Conservation (phyloP, 2,329 filamentous ascomycete genomes). For the Diaporthe caulivora region DNA sequence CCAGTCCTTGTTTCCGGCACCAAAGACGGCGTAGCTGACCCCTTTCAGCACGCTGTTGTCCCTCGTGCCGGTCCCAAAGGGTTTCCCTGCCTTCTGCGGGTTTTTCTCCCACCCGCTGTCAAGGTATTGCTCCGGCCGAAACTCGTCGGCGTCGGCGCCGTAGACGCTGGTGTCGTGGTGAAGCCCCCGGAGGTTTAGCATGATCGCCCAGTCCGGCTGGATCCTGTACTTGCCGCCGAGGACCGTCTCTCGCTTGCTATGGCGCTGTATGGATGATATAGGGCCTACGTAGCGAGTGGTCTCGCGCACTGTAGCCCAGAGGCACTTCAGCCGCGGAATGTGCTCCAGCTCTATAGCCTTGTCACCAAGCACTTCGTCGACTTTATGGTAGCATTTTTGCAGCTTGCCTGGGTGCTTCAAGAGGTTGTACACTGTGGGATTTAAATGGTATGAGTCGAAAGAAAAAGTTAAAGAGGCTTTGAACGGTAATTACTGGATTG, state of each 20-base stretch:
- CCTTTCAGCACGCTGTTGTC: slow-evolving; percentile 56
- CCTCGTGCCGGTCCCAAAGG: slow-evolving; percentile 58
- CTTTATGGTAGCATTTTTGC: slow-evolving; percentile 42
- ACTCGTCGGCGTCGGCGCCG: slow-evolving; percentile 40
- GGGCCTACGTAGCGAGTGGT: slow-evolving; percentile 40
- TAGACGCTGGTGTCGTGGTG: slow-evolving; percentile 41
- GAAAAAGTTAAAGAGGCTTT: too few relatives aligned
- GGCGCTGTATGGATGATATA: slow-evolving; percentile 37
- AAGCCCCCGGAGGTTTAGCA: slow-evolving; percentile 39
- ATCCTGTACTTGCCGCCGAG: slow-evolving; percentile 40
- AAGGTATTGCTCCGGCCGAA: slow-evolving; percentile 41
- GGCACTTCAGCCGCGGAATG: slow-evolving; percentile 39
- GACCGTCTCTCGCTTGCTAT: slow-evolving; percentile 35
- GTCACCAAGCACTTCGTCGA: slow-evolving; percentile 41
- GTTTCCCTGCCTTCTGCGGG: slow-evolving; percentile 52
- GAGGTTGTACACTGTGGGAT: slow-evolving; percentile 36
- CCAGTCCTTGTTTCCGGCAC: slow-evolving; percentile 61
- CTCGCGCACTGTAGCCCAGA: slow-evolving; percentile 40
- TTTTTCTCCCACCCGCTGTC: slow-evolving; percentile 39
- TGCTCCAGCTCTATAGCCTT: slow-evolving; percentile 37
- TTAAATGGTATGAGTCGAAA: background rate
- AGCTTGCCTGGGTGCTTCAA: slow-evolving; percentile 40
- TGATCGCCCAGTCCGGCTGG: slow-evolving; percentile 34
- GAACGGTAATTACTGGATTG: too few relatives aligned
- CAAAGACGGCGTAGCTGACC: slow-evolving; percentile 67